Base-by-base conservation (phyloP, 345 rosid genomes). In the Clausena lansium region DNA sequence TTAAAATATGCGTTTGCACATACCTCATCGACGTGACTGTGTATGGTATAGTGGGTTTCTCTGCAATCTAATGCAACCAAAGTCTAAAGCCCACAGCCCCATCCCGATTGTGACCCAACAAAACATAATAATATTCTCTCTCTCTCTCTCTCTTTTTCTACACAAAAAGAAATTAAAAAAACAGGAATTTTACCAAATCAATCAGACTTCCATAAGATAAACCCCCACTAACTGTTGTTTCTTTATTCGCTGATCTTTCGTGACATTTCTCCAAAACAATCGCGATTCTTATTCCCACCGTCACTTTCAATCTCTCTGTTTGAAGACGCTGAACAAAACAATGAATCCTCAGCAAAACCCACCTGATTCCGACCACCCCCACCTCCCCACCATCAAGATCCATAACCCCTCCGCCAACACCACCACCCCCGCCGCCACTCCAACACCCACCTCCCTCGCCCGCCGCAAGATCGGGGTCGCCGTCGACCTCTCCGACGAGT, bases 401-500 rank as follows among this genome's bases (percentile, higher is more conserved):
- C 94, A 86, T 83, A 93, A 83, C 81, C 87, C 83, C 68, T 79
- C 90, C 65, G 80, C 88, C 87, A 83, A 83, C 84, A 71, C 82
- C 73, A 76, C 83, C 73, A 35, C 64, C 71, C 52, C 47, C 76
- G 17, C 75, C 78, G 35, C 80, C 76, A 85, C 91, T 27, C 88
- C 93, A 0, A 94, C 97, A 41, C 98, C 97, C 10, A 91, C 98
- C 76, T 89, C 98, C 75, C 87, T 91, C 47, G 91, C 97, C 73
- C 93, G 93, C 81, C 97, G 97, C 65, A 94, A 85, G 87, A 88
- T 96, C 80, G 97, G 97, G 58, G 94, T 94, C 32, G 98, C 97
- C 47, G 95, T 96, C 63, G 99, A 96, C 80, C 94, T 92, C 69
- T 94, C 98, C 71, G 92, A 91, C 61, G 97, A 92, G 62, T 88